These are phyloP conservation scores for Acanthamoeba triangularis DNA, from an alignment of 208 protist species.

Conservation along the genomic window DNA sequence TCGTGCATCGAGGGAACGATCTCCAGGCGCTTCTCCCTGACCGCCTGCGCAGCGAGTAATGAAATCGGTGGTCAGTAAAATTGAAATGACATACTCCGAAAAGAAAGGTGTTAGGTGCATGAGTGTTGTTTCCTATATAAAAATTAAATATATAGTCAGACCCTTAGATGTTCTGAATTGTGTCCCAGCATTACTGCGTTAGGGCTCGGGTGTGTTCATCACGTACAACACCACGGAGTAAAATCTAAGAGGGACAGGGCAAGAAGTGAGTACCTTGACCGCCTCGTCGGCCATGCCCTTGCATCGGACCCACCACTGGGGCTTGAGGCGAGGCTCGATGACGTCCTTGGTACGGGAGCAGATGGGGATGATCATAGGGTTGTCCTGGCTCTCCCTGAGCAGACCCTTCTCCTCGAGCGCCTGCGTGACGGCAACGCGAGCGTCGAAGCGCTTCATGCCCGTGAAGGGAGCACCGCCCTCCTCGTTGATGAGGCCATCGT, in stretches of 20 bases:
- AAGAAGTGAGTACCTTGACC: slow-evolving; percentile 69
- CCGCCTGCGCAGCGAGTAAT: slow-evolving; percentile 10
- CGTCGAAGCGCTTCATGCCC: slow-evolving; percentile 98
- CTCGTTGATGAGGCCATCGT: slow-evolving; percentile 96
- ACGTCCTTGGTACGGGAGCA: slow-evolving; percentile 89
- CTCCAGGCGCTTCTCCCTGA: slow-evolving; percentile 80
- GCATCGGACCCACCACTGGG: slow-evolving; percentile 99
- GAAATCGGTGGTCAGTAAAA: not conserved
- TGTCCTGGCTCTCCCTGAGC: slow-evolving; percentile 76
- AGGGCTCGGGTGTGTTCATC: slow-evolving; percentile 76
- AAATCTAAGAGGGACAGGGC: not conserved
- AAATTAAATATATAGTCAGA: not conserved
- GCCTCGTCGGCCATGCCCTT: slow-evolving; percentile 86
- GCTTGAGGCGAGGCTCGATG: slow-evolving; percentile 96
- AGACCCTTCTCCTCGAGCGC: slow-evolving; percentile 93
- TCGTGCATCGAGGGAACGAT: slow-evolving; percentile 83
- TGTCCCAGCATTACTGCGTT: slow-evolving; percentile 59
- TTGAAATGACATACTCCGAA: not conserved
- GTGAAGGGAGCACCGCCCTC: slow-evolving; percentile 93
- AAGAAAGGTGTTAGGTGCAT: no score
- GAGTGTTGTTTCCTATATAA: not conserved
- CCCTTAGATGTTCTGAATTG: slow-evolving; percentile 47
- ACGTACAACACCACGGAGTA: not conserved
- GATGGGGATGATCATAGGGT: slow-evolving; percentile 90
- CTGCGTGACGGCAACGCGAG: slow-evolving; percentile 95